phyloP scores from a whole-genome alignment of 2,329 filamentous ascomycete species.

The Colletotrichum sp. region DNA sequence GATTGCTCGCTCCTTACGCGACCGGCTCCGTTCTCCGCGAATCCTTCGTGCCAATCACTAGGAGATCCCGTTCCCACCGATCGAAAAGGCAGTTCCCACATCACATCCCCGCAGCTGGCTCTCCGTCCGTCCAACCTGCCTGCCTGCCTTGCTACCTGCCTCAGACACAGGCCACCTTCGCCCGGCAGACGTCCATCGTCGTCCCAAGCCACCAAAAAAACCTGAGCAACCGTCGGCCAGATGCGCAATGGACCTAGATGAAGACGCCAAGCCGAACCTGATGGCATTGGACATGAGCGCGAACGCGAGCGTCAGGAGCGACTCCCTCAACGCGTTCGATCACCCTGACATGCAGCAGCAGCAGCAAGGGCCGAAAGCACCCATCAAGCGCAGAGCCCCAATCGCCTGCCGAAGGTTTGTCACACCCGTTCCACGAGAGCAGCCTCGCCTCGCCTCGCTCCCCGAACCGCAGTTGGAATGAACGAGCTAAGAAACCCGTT shows the following conservation, averaged over 20 bases:
- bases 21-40: background rate
- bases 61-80: background rate
- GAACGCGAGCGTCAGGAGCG: constrained; percentile 8
- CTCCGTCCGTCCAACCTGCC: background rate
- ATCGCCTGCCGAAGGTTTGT: constrained; percentile 59
- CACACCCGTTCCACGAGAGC: background rate
- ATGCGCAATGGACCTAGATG: constrained; percentile 20
- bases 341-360: background rate
- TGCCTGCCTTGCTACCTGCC: background rate
- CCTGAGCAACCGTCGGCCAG: background rate
- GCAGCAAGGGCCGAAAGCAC: constrained; percentile 15
- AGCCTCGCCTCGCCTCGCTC: background rate
- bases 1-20: background rate
- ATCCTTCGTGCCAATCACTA: background rate
- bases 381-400: constrained; percentile 53
- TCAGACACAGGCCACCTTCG: background rate
- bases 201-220: background rate
- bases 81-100: background rate
- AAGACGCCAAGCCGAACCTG: constrained; percentile 16
- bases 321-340: background rate
- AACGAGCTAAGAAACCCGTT: constrained; percentile 1
- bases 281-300: constrained; percentile 6
- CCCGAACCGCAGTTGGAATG: background rate
- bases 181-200: background rate
- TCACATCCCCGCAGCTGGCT: background rate